Evolutionary conservation across 1,139 yeast genomes (phyloP), one percentile per base, ranked within the genome.

Genomic region (Geotrichum klebahnii): DNA sequence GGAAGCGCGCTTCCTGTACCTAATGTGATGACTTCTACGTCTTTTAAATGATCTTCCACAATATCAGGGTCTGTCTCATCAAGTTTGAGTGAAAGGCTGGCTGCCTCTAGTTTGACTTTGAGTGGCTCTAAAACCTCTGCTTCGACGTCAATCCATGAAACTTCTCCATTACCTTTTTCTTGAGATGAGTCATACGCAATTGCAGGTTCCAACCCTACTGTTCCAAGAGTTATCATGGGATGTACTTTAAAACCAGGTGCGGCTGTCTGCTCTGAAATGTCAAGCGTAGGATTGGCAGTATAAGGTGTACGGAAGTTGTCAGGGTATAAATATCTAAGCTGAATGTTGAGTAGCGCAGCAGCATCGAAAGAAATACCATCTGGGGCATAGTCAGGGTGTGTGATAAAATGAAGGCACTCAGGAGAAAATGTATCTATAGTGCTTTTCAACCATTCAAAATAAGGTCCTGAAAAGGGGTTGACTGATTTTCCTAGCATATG

Each of bases 1-100:
- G 99, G 99, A 40, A 88, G 69, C 0, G 98, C 95, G 24, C 95
- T 84, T 0, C 98, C 98, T 0, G 98, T 92, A 6, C 99, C 99
- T 5, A 92, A 68, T 0, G 96, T 84, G 14, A 86, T 71, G 0
- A 84, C 70, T 59, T 88, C 92, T 0, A 87, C 61, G 29, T 61
- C 61, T 12, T 34, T 36, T 17, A 44, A 31, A 48, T 53, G 47
- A 12, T 43, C 20, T 37, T 44, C 45, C 26, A 41, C 10, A 17
- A 45, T 35, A 22, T 46, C 35, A 12, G 48, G 26, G 3, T 22
- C 41, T 2, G 54, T 41, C n/a, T 10, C 28, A 9, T 35, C 29
- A 6, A 32, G 9, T 34, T 31, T 24, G 12, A 53, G 44, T 14
- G 44, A 29, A 5, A 51, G 12, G 10, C 31, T 24, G 22, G 48